Evolutionary conservation across 2,329 filamentous ascomycete genomes (phyloP).

Genomic region (Aspergillus glaucus): DNA sequence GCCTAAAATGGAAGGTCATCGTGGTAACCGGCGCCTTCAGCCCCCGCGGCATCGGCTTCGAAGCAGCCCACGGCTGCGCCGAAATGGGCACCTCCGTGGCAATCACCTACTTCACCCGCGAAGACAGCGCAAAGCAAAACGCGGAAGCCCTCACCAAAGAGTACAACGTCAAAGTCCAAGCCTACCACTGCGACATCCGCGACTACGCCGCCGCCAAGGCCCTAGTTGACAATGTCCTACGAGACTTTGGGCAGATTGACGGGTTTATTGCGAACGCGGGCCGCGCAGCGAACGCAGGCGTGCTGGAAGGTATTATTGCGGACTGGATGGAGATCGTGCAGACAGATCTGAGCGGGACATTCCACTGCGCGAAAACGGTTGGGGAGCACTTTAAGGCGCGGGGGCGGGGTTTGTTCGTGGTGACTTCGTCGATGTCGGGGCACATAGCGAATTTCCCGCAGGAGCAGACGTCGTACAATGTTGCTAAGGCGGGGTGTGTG

Average conservation of each 20-base stretch:
- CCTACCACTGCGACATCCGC: background rate
- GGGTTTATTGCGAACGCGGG: slow-evolving; percentile 68
- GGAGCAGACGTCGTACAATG: too few relatives aligned
- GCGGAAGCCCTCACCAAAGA: background rate
- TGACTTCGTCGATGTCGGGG: too few relatives aligned
- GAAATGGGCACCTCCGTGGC: background rate
- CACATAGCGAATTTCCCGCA: too few relatives aligned
- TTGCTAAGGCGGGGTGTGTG: too few relatives aligned
- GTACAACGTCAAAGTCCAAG: background rate
- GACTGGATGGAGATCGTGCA: slow-evolving; percentile 57
- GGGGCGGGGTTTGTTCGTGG: too few relatives aligned
- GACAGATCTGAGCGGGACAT: slow-evolving; percentile 65
- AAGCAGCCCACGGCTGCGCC: background rate
- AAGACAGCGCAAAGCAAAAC: background rate
- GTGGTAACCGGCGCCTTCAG: slow-evolving; percentile 3
- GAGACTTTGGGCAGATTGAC: slow-evolving; percentile 48
- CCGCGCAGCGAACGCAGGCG: slow-evolving; percentile 57
- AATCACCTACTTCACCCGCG: background rate
- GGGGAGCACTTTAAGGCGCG: slow-evolving; percentile 62
- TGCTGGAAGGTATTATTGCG: slow-evolving; percentile 54
- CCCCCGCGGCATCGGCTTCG: background rate
- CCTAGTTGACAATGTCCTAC: background rate
- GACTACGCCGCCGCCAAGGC: background rate
- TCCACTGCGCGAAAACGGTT: slow-evolving; percentile 63
- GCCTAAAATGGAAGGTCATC: slow-evolving; percentile 2